Percentiles rank a stretch among this genome's conserved stretches.
These are phyloP conservation scores for Coleophoma eucalyptorum DNA, from an alignment of 2,329 filamentous ascomycete genomes.

Conservation along the genomic window DNA sequence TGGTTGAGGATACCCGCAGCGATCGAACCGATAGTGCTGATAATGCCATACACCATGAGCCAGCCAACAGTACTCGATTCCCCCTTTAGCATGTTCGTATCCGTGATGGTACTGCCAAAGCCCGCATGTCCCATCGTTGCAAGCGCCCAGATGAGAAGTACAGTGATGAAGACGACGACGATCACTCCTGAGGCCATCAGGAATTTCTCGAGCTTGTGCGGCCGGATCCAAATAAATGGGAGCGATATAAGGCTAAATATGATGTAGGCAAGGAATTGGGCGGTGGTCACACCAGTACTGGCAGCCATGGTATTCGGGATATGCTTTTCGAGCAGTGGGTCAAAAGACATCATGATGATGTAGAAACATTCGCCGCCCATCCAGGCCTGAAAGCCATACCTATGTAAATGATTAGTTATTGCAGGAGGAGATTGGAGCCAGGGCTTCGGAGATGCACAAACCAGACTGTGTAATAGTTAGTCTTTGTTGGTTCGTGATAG, in stretches of 20 bases:
- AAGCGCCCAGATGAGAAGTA: constrained; percentile 32
- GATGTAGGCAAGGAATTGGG: constrained; percentile 31
- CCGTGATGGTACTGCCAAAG: constrained; percentile 5
- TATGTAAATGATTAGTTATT: no score
- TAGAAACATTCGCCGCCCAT: constrained; percentile 42
- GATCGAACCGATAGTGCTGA: constrained; percentile 37
- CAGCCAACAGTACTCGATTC: constrained; percentile 29
- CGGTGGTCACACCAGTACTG: constrained; percentile 34
- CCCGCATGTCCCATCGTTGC: constrained; percentile 18
- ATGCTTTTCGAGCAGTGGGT: constrained; percentile 36
- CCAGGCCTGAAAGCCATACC: constrained; percentile 39
- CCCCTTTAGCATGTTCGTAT: constrained; percentile 14
- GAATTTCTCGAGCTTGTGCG: constrained; percentile 29
- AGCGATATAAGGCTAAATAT: constrained; percentile 31
- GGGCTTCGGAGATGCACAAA: background rate
- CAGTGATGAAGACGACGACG: constrained; percentile 35
- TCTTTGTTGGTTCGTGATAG: constrained; percentile 4
- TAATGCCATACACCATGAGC: constrained; percentile 34
- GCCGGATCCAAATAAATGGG: constrained; percentile 37
- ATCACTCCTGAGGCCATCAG: constrained; percentile 25
- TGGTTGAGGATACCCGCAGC: constrained; percentile 40
- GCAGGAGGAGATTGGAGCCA: background rate
- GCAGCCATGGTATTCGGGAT: constrained; percentile 37
- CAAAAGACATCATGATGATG: constrained; percentile 40
- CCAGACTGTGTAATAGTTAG: constrained; percentile 4